Evolutionary conservation across 2,329 filamentous ascomycete genomes (phyloP).

Genomic region (Leptosphaerulina australis): DNA sequence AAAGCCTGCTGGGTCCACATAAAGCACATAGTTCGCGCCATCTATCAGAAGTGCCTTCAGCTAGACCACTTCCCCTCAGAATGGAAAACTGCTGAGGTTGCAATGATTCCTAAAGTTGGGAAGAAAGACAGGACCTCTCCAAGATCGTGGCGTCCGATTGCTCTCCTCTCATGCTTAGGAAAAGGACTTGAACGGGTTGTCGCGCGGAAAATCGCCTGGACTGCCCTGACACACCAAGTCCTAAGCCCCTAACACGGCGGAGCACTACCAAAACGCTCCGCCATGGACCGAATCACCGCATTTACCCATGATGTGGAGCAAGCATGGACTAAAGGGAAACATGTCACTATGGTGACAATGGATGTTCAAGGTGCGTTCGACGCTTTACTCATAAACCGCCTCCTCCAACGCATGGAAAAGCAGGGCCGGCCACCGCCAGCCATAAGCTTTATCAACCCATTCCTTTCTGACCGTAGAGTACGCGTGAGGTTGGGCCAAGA

Average conservation of each 20-base stretch:
- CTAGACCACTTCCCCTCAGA: not conserved
- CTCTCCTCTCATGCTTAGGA: slow-evolving; percentile 14
- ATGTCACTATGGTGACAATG: slow-evolving; percentile 11
- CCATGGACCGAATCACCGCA: not conserved
- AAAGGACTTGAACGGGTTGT: slow-evolving; percentile 14
- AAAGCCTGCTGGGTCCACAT: not conserved
- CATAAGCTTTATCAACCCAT: not conserved
- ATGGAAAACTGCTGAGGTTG: not conserved
- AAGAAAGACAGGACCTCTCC: slow-evolving; percentile 12
- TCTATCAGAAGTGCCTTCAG: not conserved
- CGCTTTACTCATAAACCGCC: slow-evolving; percentile 11
- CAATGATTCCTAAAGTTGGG: not conserved
- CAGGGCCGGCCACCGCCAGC: not conserved
- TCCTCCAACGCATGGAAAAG: slow-evolving; percentile 7
- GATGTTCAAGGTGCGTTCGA: slow-evolving; percentile 14
- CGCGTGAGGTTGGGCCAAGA: slow-evolving; percentile 1
- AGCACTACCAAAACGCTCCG: slow-evolving; percentile 10
- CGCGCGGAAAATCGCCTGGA: slow-evolving; percentile 4
- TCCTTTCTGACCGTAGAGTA: not conserved
- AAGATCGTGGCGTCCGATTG: slow-evolving; percentile 4
- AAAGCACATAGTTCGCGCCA: not conserved
- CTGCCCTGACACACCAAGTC: slow-evolving; percentile 6
- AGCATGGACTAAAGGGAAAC: not conserved
- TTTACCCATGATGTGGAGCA: slow-evolving; percentile 7
- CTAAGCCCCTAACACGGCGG: slow-evolving; percentile 10